Evolutionary conservation across 1,284 basidiomycete species (phyloP).

Genomic region (Rhodotorula sp.): DNA sequence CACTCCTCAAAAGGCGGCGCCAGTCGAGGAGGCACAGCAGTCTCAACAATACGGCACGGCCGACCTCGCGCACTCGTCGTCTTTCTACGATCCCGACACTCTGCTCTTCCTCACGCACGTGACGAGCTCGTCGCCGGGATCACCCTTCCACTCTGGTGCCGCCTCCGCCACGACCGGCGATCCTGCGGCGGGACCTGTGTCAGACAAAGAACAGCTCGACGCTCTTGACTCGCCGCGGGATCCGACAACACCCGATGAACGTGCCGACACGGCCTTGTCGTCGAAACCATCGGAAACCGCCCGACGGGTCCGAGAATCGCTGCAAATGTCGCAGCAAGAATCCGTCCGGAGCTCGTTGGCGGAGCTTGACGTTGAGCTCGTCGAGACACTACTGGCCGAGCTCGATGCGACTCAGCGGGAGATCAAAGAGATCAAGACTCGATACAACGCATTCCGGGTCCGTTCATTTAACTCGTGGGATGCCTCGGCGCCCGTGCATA

Average conservation of each 20-base stretch:
- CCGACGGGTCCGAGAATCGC: slow-evolving; percentile 46
- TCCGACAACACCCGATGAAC: background rate
- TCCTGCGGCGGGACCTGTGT: background rate
- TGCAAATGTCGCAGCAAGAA: slow-evolving; percentile 53
- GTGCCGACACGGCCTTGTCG: background rate
- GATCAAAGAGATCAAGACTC: slow-evolving; percentile 66
- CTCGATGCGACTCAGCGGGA: slow-evolving; percentile 68
- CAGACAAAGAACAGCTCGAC: slow-evolving; percentile 6
- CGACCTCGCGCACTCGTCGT: slow-evolving; percentile 49
- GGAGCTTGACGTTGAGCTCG: slow-evolving; percentile 66
- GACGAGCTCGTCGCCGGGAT: slow-evolving; percentile 11
- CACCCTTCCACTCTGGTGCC: background rate
- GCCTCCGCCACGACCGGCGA: slow-evolving; percentile 8
- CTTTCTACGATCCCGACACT: slow-evolving; percentile 75
- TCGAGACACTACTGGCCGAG: slow-evolving; percentile 69
- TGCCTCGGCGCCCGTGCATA: background rate
- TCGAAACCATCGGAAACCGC: slow-evolving; percentile 6
- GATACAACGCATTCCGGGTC: slow-evolving; percentile 84
- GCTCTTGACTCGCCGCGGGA: background rate
- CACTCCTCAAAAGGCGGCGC: background rate
- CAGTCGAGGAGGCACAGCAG: background rate
- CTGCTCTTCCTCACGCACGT: slow-evolving; percentile 54
- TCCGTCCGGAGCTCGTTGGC: slow-evolving; percentile 49
- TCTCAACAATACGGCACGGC: background rate
- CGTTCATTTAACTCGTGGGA: slow-evolving; percentile 42